Base-by-base conservation (phyloP, 2,329 filamentous ascomycete genomes). In the Sphaerulina musiva region DNA sequence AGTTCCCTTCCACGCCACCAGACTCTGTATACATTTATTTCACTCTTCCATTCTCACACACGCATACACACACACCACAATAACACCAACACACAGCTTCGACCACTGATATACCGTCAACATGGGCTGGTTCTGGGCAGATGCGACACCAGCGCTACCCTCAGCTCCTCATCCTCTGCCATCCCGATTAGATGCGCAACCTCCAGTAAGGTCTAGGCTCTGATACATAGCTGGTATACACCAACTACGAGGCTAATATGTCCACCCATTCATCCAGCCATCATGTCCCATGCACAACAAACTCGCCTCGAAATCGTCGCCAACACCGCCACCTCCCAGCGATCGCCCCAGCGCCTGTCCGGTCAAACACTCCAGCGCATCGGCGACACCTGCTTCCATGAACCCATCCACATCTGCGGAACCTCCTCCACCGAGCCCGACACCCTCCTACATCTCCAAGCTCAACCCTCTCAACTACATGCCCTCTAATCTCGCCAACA, bases 381-480 rank as follows among this genome's bases (percentile, higher is more conserved):
- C 65, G 44, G 55, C 64, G 53, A 67, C 53, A 72, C 76, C 46
- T 72, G 76, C 62, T 73, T 72, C 45, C 73, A 78, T 48, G 64
- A 51, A 46, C 41, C 48, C 48, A 6, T 44, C 48, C 12, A 38
- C 26, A 29, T 29, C 26, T 29, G 26, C 26, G 2, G 26, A 29
- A 29, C 26, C 48, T 3, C 51, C 42, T 6, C 29, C 34, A 40
- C 23, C 48, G 9, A 12, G 59, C 51, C 62, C 56, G 46, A 62
- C 65, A 36, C 69, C 73, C 41, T 81, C 82, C 0, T 79, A 80
- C 39, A 74, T 84, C 53, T 82, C 83, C n/a, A 84, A 80, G 64
- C 74, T 87, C 42, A 88, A 88, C 64, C 85, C 85, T 4, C 79
- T 98, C 50, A 98, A 98, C 76, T 96, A 92, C 78, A 98, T 98